phyloP scores from a whole-genome alignment of 2,329 filamentous ascomycete genomes.

The Aspergillus quadricinctus region DNA sequence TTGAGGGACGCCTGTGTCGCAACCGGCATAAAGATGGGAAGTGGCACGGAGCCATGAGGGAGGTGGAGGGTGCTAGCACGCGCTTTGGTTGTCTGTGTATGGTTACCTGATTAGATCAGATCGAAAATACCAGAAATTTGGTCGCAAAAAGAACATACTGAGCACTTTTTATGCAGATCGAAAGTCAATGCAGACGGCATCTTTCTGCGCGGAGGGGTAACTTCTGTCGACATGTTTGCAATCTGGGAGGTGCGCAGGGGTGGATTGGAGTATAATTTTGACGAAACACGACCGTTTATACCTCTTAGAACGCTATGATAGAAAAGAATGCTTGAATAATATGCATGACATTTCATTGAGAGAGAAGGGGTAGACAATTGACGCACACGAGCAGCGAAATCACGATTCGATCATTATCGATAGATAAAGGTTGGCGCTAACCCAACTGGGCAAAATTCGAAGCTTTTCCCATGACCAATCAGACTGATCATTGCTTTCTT shows the following conservation, averaged over 20 bases:
- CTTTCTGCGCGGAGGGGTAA: constrained; percentile 20
- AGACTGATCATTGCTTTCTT: background rate
- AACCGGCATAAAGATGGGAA: constrained; percentile 98
- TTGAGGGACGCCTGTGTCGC: constrained; percentile 96
- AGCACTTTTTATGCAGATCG: constrained; percentile 72
- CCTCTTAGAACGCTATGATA: background rate
- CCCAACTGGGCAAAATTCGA: constrained; percentile 3
- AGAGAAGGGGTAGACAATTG: background rate
- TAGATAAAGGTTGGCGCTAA: background rate
- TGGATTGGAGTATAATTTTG: background rate
- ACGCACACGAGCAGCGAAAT: background rate
- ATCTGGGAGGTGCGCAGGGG: constrained; percentile 11
- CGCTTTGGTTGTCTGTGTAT: constrained; percentile 77
- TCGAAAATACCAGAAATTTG: background rate
- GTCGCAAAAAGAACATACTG: too few relatives aligned
- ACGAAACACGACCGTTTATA: background rate
- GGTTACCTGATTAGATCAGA: constrained; percentile 4
- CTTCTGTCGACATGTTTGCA: constrained; percentile 27
- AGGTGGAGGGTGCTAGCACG: constrained; percentile 82
- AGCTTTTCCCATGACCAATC: background rate
- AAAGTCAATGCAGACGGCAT: constrained; percentile 66
- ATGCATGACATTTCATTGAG: background rate
- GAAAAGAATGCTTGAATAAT: background rate
- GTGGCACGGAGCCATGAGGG: constrained; percentile 83
- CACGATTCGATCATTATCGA: background rate